Percentiles rank a stretch among this genome's conserved stretches.
These are phyloP conservation scores for Phytopythium litorale DNA, from an alignment of 352 stramenopile genomes.

Conservation along the genomic window DNA sequence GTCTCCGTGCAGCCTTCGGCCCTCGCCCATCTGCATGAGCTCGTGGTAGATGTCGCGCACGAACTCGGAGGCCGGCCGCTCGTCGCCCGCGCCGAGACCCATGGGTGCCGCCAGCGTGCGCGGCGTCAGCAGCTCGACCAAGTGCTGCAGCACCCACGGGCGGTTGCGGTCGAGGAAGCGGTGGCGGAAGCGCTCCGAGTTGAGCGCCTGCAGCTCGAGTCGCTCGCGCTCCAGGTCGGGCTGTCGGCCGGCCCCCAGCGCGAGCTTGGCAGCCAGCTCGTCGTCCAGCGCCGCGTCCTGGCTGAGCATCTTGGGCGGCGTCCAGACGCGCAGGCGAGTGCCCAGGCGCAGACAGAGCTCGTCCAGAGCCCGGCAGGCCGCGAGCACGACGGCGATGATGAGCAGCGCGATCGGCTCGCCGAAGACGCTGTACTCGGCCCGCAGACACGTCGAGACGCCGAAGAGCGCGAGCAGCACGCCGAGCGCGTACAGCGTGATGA, in stretches of 20 bases:
- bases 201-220: conserved; percentile 94
- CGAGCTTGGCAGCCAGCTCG: conserved; percentile 93
- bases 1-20: conserved; percentile 81
- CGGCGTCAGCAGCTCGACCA: conserved; percentile 95
- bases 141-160: conserved; percentile 96
- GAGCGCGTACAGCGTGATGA: conserved; percentile 77
- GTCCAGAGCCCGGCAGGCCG: conserved; percentile 69
- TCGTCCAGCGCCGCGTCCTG: conserved; percentile 94
- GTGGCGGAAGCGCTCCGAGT: conserved; percentile 95
- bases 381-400: conserved; percentile 84
- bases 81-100: conserved; percentile 41
- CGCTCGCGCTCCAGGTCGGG: conserved; percentile 94
- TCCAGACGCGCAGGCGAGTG: conserved; percentile 89
- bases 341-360: conserved; percentile 57
- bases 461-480: conserved; percentile 93
- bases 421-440: conserved; percentile 92
- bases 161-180: conserved; percentile 96
- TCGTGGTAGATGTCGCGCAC: conserved; percentile 96
- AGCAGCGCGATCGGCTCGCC: conserved; percentile 89
- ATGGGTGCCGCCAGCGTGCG: conserved; percentile 72
- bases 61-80: conserved; percentile 90
- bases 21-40: conserved; percentile 92
- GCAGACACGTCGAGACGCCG: conserved; percentile 91
- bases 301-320: conserved; percentile 69
- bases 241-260: conserved; percentile 91